Base-by-base conservation (phyloP, 495 filamentous ascomycete species). In the Penicillium coprophilum region DNA sequence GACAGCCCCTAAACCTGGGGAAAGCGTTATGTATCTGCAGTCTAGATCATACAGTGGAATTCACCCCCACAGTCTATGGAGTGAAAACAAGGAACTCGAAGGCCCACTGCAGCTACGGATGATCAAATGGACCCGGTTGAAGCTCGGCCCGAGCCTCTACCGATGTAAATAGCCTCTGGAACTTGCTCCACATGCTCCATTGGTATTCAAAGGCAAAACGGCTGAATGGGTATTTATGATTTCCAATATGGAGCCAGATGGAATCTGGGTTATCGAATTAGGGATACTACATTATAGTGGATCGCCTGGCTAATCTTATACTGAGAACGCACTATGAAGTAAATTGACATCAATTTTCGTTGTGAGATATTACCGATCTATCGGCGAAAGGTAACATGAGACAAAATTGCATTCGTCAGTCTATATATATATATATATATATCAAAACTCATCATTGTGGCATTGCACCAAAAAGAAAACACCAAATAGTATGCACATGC, bases 401-500 rank as follows among this genome's bases (percentile, higher is more conserved):
- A 34, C 32, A 34, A 15, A 4, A 34, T 15, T 51, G 23, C 36
- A 30, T 12, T 51, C 49, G 13, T 40, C 13, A 51, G 38, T 40
- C 31, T 30, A 49, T 36, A 34, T 49, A 41, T 39, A 12, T 41
- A 6, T 17, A 21, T 41, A 10, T 41, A n/a, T n/a, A n/a, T n/a
- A n/a, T n/a, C n/a, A n/a, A n/a, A n/a, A n/a, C n/a, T n/a, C 6
- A 30, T 19, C 11, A 12, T 32, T 34, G 13, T 34, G 15, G 21
- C 5, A 15, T 19, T 23, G 13, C 47, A 17, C 39, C 41, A 23
- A 36, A 32, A 44, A 32, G 11, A 3, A 32, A 19, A 20, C 23
- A 19, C 50, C 50, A 10, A 12, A 43, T 21, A 34, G 32, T 15
- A 34, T 34, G 32, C 24, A 28, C 23, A 53, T 53, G 50, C 50